Percentiles rank a stretch among this genome's conserved stretches.
These are phyloP conservation scores for Adansonia grandidieri DNA, from an alignment of 441 rosid species.

Conservation along the genomic window DNA sequence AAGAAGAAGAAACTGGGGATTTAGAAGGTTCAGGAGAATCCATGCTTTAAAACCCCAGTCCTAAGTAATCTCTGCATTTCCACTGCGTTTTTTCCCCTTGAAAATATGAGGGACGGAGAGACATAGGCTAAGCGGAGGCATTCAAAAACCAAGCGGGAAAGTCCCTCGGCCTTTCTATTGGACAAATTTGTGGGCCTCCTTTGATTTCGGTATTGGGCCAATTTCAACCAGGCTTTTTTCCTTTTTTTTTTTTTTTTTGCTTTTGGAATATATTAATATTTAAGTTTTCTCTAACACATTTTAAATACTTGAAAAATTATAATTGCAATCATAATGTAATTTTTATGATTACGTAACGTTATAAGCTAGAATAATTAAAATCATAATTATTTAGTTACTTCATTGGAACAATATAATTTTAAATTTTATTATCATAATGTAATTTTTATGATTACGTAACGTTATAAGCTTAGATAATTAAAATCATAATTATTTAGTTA, in stretches of 20 bases:
- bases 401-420: too few species aligned
- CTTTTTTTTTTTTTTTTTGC: background rate
- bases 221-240: too few species aligned
- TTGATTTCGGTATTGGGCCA: background rate
- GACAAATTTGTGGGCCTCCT: background rate
- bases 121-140: conserved; percentile 33
- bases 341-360: too few species aligned
- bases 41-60: conserved; percentile 39
- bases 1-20: background rate
- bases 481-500: too few species aligned
- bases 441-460: too few species aligned
- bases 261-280: background rate
- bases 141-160: conserved; percentile 62
- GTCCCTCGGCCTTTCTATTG: background rate
- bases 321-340: too few species aligned
- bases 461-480: too few species aligned
- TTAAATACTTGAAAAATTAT: too few species aligned
- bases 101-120: background rate
- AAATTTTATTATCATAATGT: too few species aligned
- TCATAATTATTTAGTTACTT: too few species aligned
- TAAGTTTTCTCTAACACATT: too few species aligned
- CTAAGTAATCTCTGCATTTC: conserved; percentile 13
- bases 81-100: background rate
- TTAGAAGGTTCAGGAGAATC: conserved; percentile 47
- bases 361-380: too few species aligned